These are phyloP conservation scores for Exophiala dermatitidis DNA, from an alignment of 2,329 filamentous ascomycete species.

Conservation along the genomic window DNA sequence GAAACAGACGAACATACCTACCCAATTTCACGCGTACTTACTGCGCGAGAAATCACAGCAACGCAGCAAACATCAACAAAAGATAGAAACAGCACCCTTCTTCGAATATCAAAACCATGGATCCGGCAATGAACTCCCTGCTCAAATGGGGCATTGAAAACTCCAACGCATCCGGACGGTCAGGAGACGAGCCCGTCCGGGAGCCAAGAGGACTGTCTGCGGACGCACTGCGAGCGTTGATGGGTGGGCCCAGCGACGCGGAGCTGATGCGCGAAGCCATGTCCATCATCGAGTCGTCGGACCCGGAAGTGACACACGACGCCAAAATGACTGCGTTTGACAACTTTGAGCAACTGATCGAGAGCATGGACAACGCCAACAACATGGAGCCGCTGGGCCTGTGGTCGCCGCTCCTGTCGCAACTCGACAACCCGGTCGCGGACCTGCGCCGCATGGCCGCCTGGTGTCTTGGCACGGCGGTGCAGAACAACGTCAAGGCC, in stretches of 20 bases:
- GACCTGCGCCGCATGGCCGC: constrained; percentile 78
- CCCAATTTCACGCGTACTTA: too few species aligned
- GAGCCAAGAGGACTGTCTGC: constrained; percentile 51
- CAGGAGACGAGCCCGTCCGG: constrained; percentile 21
- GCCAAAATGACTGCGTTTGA: constrained; percentile 80
- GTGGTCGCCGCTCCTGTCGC: constrained; percentile 71
- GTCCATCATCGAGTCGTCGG: constrained; percentile 59
- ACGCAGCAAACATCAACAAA: too few species aligned
- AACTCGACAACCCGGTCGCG: constrained; percentile 59
- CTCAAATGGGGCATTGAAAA: constrained; percentile 72
- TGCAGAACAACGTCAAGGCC: constrained; percentile 85
- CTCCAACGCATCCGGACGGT: constrained; percentile 34
- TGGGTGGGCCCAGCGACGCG: constrained; percentile 81
- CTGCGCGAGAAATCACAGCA: too few species aligned
- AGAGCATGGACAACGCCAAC: constrained; percentile 93
- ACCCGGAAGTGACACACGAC: constrained; percentile 59
- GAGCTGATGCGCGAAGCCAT: constrained; percentile 86
- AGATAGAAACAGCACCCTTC: neutral
- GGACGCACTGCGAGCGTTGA: constrained; percentile 63
- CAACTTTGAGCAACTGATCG: constrained; percentile 89
- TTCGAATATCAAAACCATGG: constrained; percentile 33
- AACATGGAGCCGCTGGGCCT: constrained; percentile 72
- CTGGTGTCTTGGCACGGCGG: constrained; percentile 91
- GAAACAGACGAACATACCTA: too few species aligned
- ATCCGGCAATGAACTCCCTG: constrained; percentile 64